Conservation (phyloP, 2,329 filamentous ascomycete genomes). For the Xylaria hypoxylon region DNA sequence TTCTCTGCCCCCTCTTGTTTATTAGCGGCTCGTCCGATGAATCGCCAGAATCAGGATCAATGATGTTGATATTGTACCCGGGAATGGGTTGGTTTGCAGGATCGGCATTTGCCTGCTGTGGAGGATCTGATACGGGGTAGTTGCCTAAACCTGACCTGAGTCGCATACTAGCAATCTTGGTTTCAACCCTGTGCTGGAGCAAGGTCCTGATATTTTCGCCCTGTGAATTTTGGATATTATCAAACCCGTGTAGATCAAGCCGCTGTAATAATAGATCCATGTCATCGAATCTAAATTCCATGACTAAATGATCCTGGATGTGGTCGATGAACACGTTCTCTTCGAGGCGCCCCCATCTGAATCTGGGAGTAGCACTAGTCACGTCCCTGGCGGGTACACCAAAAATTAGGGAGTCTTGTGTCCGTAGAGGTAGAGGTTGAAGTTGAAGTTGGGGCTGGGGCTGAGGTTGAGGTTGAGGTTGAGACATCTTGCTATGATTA, state of each 20-base stretch:
- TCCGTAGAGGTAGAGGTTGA: too few species aligned
- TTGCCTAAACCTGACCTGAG: neutral
- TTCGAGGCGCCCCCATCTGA: neutral
- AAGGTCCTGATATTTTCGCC: neutral
- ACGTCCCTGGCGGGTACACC: neutral
- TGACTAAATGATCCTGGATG: neutral
- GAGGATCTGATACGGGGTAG: too few species aligned
- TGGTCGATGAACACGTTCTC: neutral
- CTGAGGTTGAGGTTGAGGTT: too few species aligned
- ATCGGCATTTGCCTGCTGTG: neutral
- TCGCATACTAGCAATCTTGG: neutral
- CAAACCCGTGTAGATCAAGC: slow-evolving; percentile 20
- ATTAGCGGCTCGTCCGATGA: too few species aligned
- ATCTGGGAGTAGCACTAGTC: neutral
- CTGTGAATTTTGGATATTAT: neutral
- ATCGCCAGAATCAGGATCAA: neutral
- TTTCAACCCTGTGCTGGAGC: neutral
- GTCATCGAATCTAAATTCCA: neutral
- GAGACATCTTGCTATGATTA: too few species aligned
- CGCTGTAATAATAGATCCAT: neutral
- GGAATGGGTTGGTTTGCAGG: neutral
- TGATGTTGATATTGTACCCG: neutral
- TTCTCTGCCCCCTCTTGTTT: too few species aligned
- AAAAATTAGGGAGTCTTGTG: neutral
- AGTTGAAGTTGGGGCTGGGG: too few species aligned